Conservation (phyloP, 2,329 filamentous ascomycete species). For the Pseudogymnoascus pannorum region DNA sequence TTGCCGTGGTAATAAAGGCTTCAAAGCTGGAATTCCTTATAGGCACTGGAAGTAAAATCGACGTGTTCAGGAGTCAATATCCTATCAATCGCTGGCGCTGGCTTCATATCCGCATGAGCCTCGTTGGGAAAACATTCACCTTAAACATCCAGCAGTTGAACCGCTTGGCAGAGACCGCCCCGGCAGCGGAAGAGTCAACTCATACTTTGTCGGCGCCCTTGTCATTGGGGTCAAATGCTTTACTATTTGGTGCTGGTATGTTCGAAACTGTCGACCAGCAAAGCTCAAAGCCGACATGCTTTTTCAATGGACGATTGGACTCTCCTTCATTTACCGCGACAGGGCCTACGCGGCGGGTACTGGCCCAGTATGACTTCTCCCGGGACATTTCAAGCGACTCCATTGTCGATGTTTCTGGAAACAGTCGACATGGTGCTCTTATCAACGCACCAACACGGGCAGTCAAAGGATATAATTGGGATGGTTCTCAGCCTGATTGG, state of each 20-base stretch:
- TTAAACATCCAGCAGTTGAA: conserved; percentile 12
- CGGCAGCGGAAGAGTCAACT: neutral
- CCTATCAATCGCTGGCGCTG: conserved; percentile 13
- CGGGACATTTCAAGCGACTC: conserved; percentile 20
- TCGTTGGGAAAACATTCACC: conserved; percentile 10
- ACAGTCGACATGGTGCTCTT: conserved; percentile 22
- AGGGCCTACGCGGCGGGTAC: conserved; percentile 4
- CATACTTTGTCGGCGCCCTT: neutral
- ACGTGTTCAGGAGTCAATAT: neutral
- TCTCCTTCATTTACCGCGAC: conserved; percentile 14
- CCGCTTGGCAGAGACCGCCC: conserved; percentile 7
- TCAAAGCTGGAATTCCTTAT: neutral
- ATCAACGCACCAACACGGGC: conserved; percentile 31
- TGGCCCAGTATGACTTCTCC: conserved; percentile 22
- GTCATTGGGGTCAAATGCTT: neutral
- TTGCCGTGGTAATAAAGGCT: conserved; percentile 5
- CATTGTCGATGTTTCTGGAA: conserved; percentile 25
- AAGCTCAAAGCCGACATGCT: conserved; percentile 8
- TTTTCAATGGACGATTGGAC: conserved; percentile 21
- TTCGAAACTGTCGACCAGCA: neutral
- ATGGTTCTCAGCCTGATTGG: conserved; percentile 28
- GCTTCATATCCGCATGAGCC: conserved; percentile 10
- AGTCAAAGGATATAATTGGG: conserved; percentile 30
- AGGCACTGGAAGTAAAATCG: neutral
- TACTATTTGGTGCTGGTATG: conserved; percentile 12